These are phyloP conservation scores for Eimeria sp. DNA, from an alignment of 169 alveolate species.

Conservation along the genomic window DNA sequence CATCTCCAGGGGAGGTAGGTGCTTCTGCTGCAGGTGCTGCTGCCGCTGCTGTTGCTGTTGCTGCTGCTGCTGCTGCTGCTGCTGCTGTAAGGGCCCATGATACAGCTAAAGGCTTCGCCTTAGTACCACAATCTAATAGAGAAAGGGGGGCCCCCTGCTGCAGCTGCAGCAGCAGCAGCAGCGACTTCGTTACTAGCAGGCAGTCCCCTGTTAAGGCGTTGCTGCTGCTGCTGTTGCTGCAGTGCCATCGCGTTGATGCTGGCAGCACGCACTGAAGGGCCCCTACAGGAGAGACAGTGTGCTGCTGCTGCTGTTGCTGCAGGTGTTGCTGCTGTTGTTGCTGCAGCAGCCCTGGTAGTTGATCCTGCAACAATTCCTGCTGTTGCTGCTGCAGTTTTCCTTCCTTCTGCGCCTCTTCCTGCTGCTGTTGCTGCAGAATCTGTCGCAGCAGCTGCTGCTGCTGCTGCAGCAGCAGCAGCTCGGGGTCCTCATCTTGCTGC, in stretches of 20 bases:
- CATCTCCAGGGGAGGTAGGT: not conserved
- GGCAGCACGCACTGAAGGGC: conserved; percentile 45
- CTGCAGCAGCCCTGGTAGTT: not conserved
- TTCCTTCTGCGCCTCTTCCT: not conserved
- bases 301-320: conserved; percentile 12
- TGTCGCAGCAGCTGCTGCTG: conserved; percentile 35
- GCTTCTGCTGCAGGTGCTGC: not conserved
- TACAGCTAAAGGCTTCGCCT: conserved; percentile 11
- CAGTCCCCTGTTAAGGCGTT: conserved; percentile 28
- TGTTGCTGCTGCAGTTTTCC: not conserved
- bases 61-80: conserved; percentile 5
- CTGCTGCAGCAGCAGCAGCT: not conserved
- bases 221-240: conserved; percentile 45
- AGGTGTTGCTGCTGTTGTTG: not conserved
- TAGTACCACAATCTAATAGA: not conserved
- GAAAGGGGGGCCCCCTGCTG: not conserved
- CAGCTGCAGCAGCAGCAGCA: conserved; percentile 52
- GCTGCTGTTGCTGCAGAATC: conserved; percentile 13
- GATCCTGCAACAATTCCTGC: not conserved
- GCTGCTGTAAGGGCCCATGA: conserved; percentile 27
- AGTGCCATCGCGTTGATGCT: conserved; percentile 8
- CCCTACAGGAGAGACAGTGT: not conserved
- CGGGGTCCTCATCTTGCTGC: conserved; percentile 12
- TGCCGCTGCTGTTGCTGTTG: not conserved
- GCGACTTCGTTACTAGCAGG: conserved; percentile 4